These are phyloP conservation scores for Blastobotrys illinoisensis DNA, from an alignment of 1,139 yeast species.

Conservation along the genomic window DNA sequence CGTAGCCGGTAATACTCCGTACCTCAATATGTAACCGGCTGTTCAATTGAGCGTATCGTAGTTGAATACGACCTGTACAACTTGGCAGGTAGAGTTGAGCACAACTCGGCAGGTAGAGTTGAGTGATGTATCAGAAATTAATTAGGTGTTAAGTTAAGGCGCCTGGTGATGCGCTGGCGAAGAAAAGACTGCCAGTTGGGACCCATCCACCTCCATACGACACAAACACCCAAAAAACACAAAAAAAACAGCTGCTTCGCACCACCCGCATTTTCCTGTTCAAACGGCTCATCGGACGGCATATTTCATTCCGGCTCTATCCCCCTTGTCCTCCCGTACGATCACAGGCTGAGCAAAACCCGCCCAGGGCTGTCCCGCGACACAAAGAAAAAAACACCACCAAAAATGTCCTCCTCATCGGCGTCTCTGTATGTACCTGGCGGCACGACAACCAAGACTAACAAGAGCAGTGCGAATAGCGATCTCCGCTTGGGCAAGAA, in stretches of 20 bases:
- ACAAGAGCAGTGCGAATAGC: conserved; percentile 1
- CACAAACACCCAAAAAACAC: neutral
- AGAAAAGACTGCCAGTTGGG: neutral
- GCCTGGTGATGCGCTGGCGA: neutral
- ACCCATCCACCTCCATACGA: neutral
- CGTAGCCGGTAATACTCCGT: too few species aligned
- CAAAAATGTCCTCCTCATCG: conserved; percentile 1
- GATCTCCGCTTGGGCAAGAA: conserved; percentile 94
- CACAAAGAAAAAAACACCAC: neutral
- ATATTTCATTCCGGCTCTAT: neutral
- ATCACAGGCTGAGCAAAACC: neutral
- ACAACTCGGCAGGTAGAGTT: too few species aligned
- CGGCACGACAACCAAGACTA: neutral
- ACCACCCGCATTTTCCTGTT: neutral
- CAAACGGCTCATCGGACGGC: neutral
- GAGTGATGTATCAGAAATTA: too few species aligned
- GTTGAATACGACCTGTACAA: too few species aligned
- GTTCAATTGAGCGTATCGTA: too few species aligned
- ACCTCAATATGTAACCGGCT: too few species aligned
- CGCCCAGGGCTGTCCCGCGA: neutral
- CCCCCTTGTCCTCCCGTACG: neutral
- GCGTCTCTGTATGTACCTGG: neutral
- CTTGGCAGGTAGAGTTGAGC: too few species aligned
- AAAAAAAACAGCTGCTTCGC: neutral
- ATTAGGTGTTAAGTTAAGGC: neutral